Base-by-base conservation (phyloP, 2,329 filamentous ascomycete species). In the Ophiostoma novo-ulmi region DNA sequence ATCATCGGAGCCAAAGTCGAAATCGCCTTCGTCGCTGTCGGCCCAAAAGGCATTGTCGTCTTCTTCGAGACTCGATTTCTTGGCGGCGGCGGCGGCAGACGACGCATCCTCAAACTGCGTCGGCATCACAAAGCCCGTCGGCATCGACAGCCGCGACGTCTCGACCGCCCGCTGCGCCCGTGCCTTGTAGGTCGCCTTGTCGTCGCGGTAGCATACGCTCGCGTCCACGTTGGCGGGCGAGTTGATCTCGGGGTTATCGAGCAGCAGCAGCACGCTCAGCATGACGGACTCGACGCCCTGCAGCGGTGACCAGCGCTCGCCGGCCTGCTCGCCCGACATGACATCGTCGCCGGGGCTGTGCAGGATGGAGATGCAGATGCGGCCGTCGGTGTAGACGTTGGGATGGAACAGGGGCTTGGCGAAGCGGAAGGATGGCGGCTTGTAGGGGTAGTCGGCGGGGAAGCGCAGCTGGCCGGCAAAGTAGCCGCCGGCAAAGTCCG, bases 221-320 rank as follows among this genome's bases (percentile, higher is more conserved):
- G 95, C 94, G 75, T 98, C 94, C 70, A 98, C 94, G 78, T 98
- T 98, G 73, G 94, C 95, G 0, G 95, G 93, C 0, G 93, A 97
- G 75, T 89, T 93, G 76, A 96, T 92, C 80, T 99, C 94, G 17
- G 94, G 93, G 76, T 97, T 93, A 78, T 98, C 95, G 70, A 99
- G 88, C 2, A 99, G 87, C 6, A 95, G 90, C 8, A 98, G 87
- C 22, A 98, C 92, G 10, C 93, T 97, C 73, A 97, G 93, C 22
- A 99, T 86, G 48, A 99, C 94, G 2, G 93, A 96, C 81, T 98
- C 95, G 67, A 96, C 94, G 26, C 94, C 91, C 79, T 98, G 94
- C 4, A 95, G 89, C 0, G 95, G 94, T 6, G 92, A 93, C 94
- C 94, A 99, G 71, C 94, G 91, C 81, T 98, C 95, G 71, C 90